Evolutionary conservation across 768 basidiomycete genomes (phyloP).

Genomic region (Rhodosporidiobolus sp.): DNA sequence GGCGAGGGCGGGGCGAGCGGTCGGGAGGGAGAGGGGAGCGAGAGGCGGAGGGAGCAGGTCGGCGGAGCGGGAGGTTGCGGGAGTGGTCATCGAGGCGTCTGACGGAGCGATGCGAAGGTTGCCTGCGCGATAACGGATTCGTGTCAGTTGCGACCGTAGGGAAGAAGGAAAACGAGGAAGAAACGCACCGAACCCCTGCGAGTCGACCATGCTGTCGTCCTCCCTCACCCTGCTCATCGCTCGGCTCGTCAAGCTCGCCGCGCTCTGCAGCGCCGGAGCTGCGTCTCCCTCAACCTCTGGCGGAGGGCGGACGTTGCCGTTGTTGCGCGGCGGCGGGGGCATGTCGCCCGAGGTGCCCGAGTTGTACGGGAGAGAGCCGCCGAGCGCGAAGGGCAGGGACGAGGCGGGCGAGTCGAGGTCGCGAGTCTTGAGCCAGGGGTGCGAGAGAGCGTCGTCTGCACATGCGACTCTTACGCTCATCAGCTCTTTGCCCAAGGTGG

Average conservation of each 20-base stretch:
- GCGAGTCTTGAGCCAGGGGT: slow-evolving; percentile 65
- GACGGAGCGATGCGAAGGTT: slow-evolving; percentile 26
- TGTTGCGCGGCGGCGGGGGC: neutral
- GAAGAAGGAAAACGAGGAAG: too few relatives aligned
- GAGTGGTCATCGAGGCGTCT: neutral
- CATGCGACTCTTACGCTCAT: neutral
- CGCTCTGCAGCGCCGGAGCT: neutral
- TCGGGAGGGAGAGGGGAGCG: neutral
- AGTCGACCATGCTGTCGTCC: slow-evolving; percentile 26
- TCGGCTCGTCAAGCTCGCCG: slow-evolving; percentile 1
- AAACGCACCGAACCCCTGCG: slow-evolving; percentile 30
- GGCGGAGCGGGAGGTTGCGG: neutral
- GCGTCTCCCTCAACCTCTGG: neutral
- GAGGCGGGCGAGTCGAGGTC: neutral
- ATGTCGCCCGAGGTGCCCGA: neutral
- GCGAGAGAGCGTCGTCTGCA: slow-evolving; percentile 59
- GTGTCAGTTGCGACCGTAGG: neutral
- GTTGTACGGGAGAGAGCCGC: slow-evolving; percentile 20
- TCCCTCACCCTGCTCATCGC: slow-evolving; percentile 1
- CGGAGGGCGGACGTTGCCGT: too few relatives aligned
- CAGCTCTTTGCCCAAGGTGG: neutral
- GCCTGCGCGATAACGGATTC: neutral
- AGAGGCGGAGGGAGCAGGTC: neutral
- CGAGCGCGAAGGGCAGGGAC: neutral
- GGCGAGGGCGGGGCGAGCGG: neutral